Evolutionary conservation across 225 moss, liverwort and hornwort species (phyloP), one percentile per base, ranked within the genome.

Genomic region (Rhytidiadelphus loreus): DNA sequence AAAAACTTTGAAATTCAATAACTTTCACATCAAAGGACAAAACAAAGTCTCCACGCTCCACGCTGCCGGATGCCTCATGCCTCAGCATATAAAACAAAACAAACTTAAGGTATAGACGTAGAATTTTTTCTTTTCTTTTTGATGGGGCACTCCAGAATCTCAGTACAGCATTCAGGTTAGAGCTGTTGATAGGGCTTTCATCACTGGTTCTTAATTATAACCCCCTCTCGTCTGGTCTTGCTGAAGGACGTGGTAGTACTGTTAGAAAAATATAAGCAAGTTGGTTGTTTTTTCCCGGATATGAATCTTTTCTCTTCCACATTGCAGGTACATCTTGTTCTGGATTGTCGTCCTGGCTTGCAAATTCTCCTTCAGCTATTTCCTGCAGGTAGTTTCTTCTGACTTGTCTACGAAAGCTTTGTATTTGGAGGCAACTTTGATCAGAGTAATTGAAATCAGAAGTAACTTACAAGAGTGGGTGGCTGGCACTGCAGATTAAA

Each of bases 361-460:
- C 92, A 99, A 99, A 89, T 99, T 99, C 92, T 90, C 95, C 32
- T 99, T 99, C 94, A 99, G 99, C 89, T 99, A 99, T 90, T 95
- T 95, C 87, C 95, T 99, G 82, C 95, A 96, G 96, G 98, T 98
- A 76, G 55, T 89, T 87, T 56, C 77, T 59, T 85, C 82, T 80
- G 57, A 72, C 83, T 78, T n/a, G 24, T 61, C 44, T 69, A 76
- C 57, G 58, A 74, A 58, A 87, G 39, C 32, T 72, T 39, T 89
- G 62, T 79, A 83, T 30, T 85, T 55, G 78, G 65, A 68, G 52
- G 83, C n/a, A 82, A 58, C 43, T 33, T 83, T 80, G 53, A 64
- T 87, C 39, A 44, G 61, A 44, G 66, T 83, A 60, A 37, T 43
- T 50, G 46, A 77, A 59, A 65, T 86, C 30, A 58, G 37, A 69